Evolutionary conservation across 202 grass and related monocot species (phyloP), one percentile per base, ranked within the genome.

Genomic region (Zizania palustris): DNA sequence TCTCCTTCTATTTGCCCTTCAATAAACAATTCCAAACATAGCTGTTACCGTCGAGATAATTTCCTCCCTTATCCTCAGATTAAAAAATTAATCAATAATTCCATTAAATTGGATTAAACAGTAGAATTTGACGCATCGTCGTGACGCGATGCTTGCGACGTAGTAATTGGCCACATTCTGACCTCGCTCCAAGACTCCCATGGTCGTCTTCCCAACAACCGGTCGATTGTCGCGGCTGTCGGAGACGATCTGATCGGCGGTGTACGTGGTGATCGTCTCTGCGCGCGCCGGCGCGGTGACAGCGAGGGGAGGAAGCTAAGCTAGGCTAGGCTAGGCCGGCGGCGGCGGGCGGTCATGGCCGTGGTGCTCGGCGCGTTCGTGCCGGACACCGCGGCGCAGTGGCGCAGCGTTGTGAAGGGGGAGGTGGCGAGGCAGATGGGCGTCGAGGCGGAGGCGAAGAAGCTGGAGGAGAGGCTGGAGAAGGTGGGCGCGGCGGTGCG

Each of bases 291-390:
- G 21, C 12, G 7, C 19, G 60, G 69, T 56, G 14, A 8, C 3
- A 5, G 62, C 16, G 1, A 49, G 44, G 44, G 10, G 14, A 55
- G 7, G 1, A 20, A 9, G 8, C 20, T 49, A 61, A 36, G 40
- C 28, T 28, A 28, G 44, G 2, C 40, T 42, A 42, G 40, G 40
- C 40, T 0, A 0, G 6, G 40, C 7, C 40, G 40, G 4, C 40
- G 40, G 4, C 77, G 45, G 11, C 34, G 13, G 45, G 9, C 55
- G 14, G 38, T 12, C 72, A 89, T 92, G 80, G 81, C 90, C 55
- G 76, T 78, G 84, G 77, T 85, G 88, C 87, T 86, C 55, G 78
- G 69, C 85, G 84, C 84, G 15, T 85, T 89, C 50, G 80, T 93
- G 45, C 80, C 86, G 43, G 82, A 93, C 54, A 83, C 74, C 35